Evolutionary conservation across 768 basidiomycete species (phyloP), one percentile per base, ranked within the genome.

Genomic region (Panellus pusillus): DNA sequence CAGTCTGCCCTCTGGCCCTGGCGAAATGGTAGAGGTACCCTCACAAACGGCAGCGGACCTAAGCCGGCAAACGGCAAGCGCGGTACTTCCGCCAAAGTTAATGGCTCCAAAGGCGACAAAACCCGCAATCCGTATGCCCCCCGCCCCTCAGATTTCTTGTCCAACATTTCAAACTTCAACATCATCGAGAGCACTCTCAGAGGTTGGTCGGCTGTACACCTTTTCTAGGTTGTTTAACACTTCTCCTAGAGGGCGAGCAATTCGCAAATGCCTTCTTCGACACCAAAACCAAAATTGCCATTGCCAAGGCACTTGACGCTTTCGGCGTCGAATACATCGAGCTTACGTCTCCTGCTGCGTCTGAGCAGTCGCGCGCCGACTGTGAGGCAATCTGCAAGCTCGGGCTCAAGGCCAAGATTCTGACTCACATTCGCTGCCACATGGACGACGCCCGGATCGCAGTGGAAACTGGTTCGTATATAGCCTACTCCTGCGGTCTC

Each of bases 321-420:
- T 98, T 99, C 68, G 97, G 97, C 66, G 97, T 98, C 54, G 97
- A 99, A 70, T 99, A 99, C 80, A 94, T 99, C 67, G 97, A 99
- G 68, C 88, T 99, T 68, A 99, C 97, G 32, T 98, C 96, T 14
- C 96, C 97, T 44, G 93, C 90, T 40, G 96, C 97, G 19, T 98
- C 96, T 6, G 93, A 98, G 66, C 94, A 98, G 72, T 97, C 94
- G 18, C 83, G 89, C 31, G 69, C 77, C 28, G 96, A 98, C 68
- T 99, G 97, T 75, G 93, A 96, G 77, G 91, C 92, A 42, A 99
- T 99, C 73, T 99, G 97, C 86, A 95, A 93, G 80, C 91, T 98
- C 62, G 94, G 95, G 2, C 79, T 98, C 72, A 93, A 91, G 79
- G 80, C 87, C 66, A 97, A 96, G 81, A 94, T 98, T 72, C 83